Conservation (phyloP, 306 rosid species). For the Malus sylvestris region DNA sequence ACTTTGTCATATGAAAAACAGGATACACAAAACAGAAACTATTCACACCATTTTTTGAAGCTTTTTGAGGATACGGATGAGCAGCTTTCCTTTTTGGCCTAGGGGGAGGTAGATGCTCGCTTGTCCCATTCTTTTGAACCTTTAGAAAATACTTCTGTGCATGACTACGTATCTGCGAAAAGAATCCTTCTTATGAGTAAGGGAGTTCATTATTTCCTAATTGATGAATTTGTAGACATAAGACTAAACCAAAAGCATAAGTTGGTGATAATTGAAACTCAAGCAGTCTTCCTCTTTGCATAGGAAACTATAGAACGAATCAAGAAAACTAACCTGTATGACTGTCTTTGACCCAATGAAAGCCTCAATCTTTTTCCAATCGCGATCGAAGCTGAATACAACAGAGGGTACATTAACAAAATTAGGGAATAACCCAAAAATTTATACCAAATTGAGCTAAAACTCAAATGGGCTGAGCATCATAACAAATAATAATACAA, state of each 20-base stretch:
- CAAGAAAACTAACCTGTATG: constrained; percentile 61
- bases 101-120: constrained; percentile 95
- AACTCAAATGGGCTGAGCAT: neutral
- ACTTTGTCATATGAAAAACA: neutral
- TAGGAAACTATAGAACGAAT: neutral
- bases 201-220: neutral
- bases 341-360: constrained; percentile 92
- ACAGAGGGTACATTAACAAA: constrained; percentile 1
- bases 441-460: neutral
- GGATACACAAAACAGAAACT: neutral
- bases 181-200: neutral
- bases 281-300: neutral
- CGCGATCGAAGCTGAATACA: constrained; percentile 80
- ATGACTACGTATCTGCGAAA: constrained; percentile 83
- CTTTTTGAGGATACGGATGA: constrained; percentile 98
- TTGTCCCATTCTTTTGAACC: constrained; percentile 89
- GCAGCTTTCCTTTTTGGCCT: constrained; percentile 95
- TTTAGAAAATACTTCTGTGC: constrained; percentile 92
- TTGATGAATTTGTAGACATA: neutral
- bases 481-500: neutral
- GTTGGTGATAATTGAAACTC: neutral
- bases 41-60: constrained; percentile 63
- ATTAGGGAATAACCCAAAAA: neutral
- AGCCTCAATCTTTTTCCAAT: constrained; percentile 99
- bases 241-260: neutral